A percentile compares a stretch with the other conserved stretches of the same genome.
Conservation (phyloP, 176 grass and related monocot species). For the Cenchrus fungigraminus region DNA sequence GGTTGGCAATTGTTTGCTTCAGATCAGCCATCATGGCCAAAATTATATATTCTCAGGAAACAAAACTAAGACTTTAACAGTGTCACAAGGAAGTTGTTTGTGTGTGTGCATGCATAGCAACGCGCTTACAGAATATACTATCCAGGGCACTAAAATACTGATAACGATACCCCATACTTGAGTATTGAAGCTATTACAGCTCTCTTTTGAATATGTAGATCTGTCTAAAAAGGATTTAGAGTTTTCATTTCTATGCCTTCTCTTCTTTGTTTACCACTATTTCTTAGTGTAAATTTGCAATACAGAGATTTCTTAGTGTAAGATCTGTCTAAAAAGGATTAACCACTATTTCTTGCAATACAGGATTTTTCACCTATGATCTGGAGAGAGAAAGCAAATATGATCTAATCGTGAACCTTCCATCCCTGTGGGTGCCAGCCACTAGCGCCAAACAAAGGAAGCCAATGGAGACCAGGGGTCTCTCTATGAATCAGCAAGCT, state of each 20-base stretch:
- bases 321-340: not conserved
- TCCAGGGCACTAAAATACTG: not conserved
- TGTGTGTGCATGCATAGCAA: constrained; percentile 12
- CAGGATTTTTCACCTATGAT: not conserved
- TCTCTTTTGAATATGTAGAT: not conserved
- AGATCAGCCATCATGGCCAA: constrained; percentile 3
- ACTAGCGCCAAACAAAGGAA: not conserved
- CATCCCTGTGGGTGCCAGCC: not conserved
- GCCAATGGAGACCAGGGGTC: not conserved
- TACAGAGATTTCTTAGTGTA: not conserved
- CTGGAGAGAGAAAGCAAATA: not conserved
- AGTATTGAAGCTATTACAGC: not conserved
- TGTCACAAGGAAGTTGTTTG: not conserved
- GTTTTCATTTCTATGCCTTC: constrained; percentile 6
- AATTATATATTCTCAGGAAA: not conserved
- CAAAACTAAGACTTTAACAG: not conserved
- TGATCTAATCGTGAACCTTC: not conserved
- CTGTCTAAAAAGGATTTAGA: not conserved
- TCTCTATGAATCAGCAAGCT: not conserved
- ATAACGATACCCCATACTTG: not conserved
- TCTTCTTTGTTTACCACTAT: not conserved
- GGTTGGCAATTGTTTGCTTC: not conserved
- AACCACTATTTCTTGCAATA: not conserved
- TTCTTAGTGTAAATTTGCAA: not conserved
- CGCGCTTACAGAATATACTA: not conserved